A percentile compares a stretch with the other conserved stretches of the same genome.
These are phyloP conservation scores for Curvularia spicifera DNA, from an alignment of 2,329 filamentous ascomycete species.

Conservation along the genomic window DNA sequence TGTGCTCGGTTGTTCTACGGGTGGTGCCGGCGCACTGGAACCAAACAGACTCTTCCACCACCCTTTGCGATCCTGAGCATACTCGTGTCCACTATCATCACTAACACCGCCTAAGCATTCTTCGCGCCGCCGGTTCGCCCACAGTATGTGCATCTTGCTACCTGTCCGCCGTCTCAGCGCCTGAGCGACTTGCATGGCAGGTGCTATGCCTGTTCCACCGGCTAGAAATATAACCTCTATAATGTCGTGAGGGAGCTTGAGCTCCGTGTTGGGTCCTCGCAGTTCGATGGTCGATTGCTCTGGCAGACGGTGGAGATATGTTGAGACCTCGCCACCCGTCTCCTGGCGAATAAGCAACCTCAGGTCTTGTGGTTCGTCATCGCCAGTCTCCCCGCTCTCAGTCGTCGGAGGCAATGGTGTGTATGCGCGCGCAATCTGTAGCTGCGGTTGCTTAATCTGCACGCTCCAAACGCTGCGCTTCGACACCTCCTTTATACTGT, in stretches of 20 bases:
- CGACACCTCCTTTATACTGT: slow-evolving; percentile 54
- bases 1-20: slow-evolving; percentile 8
- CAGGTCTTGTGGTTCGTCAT: slow-evolving; percentile 54
- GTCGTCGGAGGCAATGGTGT: slow-evolving; percentile 75
- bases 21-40: slow-evolving; percentile 14
- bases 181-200: slow-evolving; percentile 80
- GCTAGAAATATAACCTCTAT: slow-evolving; percentile 79
- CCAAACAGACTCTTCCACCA: slow-evolving; percentile 42
- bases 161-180: slow-evolving; percentile 60
- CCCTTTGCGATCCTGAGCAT: slow-evolving; percentile 20
- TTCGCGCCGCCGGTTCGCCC: slow-evolving; percentile 74
- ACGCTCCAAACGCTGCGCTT: slow-evolving; percentile 79
- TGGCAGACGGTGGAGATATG: slow-evolving; percentile 72
- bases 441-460: slow-evolving; percentile 90
- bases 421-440: slow-evolving; percentile 91
- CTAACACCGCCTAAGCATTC: slow-evolving; percentile 69
- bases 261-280: slow-evolving; percentile 78
- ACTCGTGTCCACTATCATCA: slow-evolving; percentile 46
- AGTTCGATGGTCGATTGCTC: slow-evolving; percentile 72
- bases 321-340: slow-evolving; percentile 81
- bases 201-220: slow-evolving; percentile 90
- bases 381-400: slow-evolving; percentile 38
- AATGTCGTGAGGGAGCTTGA: slow-evolving; percentile 61
- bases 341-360: slow-evolving; percentile 81
- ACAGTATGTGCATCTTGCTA: slow-evolving; percentile 72